These are phyloP conservation scores for Luvunga scandens DNA, from an alignment of 345 rosid species.

Conservation along the genomic window DNA sequence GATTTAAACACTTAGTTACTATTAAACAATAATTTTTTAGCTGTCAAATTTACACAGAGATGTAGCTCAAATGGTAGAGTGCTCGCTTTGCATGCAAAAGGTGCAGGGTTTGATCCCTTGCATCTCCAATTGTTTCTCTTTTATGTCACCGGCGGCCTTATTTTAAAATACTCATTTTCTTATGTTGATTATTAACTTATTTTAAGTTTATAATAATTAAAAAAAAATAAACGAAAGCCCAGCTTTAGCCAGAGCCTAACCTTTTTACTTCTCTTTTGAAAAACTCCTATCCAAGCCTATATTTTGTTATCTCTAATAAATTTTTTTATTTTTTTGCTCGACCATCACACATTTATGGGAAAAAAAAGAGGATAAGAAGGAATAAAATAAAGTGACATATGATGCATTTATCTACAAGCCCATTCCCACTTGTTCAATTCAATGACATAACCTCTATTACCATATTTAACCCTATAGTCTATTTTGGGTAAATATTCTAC, in stretches of 20 bases:
- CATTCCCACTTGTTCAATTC: background rate
- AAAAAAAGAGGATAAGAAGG: constrained; percentile 4
- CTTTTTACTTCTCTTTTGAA: no score
- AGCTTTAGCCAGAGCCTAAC: accelerated
- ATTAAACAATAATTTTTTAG: no score
- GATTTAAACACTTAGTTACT: no score
- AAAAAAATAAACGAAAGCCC: no score
- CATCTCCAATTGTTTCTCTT: background rate
- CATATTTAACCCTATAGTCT: background rate
- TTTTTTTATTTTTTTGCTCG: no score
- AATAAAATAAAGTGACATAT: background rate
- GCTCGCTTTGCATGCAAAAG: constrained; percentile 29
- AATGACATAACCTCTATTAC: background rate
- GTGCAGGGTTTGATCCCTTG: constrained; percentile 16
- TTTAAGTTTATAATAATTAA: no score
- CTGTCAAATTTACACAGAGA: constrained; percentile 11
- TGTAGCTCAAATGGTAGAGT: constrained; percentile 75
- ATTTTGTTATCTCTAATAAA: no score
- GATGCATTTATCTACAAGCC: background rate
- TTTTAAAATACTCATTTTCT: no score
- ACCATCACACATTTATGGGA: background rate
- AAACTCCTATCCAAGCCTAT: no score
- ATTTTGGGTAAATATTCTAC: background rate
- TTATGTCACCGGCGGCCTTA: no score
- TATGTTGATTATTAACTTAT: no score